These are phyloP conservation scores for Suillus discolor DNA, from an alignment of 768 basidiomycete species.

Conservation along the genomic window DNA sequence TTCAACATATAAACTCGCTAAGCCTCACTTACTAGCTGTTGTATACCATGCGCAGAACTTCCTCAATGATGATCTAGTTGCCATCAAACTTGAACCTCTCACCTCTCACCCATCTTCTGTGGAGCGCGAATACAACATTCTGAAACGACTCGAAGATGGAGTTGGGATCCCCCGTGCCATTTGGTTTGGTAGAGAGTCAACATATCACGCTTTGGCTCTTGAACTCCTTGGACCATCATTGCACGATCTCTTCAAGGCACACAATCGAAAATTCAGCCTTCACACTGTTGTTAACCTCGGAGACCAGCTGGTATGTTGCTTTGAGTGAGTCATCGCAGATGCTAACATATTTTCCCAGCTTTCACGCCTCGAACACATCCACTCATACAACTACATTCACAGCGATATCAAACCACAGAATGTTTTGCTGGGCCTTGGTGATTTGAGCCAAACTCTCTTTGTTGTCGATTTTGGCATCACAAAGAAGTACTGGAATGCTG, in stretches of 20 bases:
- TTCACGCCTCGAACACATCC: not conserved
- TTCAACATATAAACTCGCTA: not conserved
- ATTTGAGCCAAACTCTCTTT: not conserved
- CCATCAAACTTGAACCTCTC: too few relatives aligned
- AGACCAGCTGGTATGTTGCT: slow-evolving; percentile 5
- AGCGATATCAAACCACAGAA: slow-evolving; percentile 5
- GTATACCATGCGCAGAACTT: not conserved
- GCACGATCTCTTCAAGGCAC: slow-evolving; percentile 1
- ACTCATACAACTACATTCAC: slow-evolving; percentile 2
- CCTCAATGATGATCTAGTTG: not conserved
- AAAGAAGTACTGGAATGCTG: not conserved
- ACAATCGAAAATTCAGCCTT: slow-evolving; percentile 5
- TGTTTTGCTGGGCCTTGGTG: slow-evolving; percentile 1
- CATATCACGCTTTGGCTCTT: slow-evolving; percentile 6
- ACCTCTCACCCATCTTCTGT: slow-evolving; percentile 1
- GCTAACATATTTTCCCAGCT: too few relatives aligned
- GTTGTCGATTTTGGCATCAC: not conserved
- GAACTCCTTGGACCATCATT: slow-evolving; percentile 9
- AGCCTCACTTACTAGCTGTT: slow-evolving; percentile 7
- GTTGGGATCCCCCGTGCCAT: not conserved
- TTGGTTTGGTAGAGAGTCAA: not conserved
- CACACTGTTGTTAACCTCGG: slow-evolving; percentile 3
- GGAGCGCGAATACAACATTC: slow-evolving; percentile 1
- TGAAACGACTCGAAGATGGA: not conserved
- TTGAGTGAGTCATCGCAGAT: too few relatives aligned